Percentiles rank a stretch among this genome's conserved stretches.
These are phyloP conservation scores for Paspalum vaginatum DNA, from an alignment of 176 grass and related monocot species.

Conservation along the genomic window DNA sequence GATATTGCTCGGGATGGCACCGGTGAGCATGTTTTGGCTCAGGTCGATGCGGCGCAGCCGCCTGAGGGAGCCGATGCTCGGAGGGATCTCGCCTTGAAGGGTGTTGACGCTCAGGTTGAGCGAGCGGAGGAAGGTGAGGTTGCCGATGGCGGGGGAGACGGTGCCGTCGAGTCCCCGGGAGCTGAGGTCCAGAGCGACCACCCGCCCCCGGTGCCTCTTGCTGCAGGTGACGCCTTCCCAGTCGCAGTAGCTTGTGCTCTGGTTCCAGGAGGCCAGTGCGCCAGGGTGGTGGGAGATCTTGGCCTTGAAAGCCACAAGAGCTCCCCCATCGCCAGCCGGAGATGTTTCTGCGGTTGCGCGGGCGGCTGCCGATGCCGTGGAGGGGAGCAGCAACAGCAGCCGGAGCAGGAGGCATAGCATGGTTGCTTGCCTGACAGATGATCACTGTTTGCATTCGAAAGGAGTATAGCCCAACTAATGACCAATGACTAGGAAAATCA, in stretches of 20 bases:
- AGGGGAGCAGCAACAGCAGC: too few relatives aligned
- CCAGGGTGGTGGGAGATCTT: neutral
- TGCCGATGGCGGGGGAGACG: constrained; percentile 4
- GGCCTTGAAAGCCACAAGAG: neutral
- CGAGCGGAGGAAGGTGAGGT: neutral
- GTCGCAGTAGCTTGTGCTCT: neutral
- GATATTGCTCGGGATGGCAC: constrained; percentile 7
- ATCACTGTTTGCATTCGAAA: too few relatives aligned
- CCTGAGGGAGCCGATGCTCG: constrained; percentile 13
- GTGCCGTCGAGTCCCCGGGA: neutral
- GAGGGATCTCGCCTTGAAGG: constrained; percentile 1
- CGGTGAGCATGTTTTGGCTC: neutral
- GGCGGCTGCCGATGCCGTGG: too few relatives aligned
- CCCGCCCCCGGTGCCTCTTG: neutral
- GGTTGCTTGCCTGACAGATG: too few relatives aligned
- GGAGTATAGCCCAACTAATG: too few relatives aligned
- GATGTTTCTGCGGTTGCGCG: too few relatives aligned
- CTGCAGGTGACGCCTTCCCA: constrained; percentile 24
- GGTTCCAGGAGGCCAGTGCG: constrained; percentile 19
- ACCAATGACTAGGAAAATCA: too few relatives aligned
- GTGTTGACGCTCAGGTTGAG: constrained; percentile 16
- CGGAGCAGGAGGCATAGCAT: too few relatives aligned
- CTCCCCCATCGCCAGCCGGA: neutral
- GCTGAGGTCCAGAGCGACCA: constrained; percentile 15
- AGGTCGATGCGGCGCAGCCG: neutral